phyloP scores from a whole-genome alignment of 169 alveolate genomes.

The Eimeria maxima region DNA sequence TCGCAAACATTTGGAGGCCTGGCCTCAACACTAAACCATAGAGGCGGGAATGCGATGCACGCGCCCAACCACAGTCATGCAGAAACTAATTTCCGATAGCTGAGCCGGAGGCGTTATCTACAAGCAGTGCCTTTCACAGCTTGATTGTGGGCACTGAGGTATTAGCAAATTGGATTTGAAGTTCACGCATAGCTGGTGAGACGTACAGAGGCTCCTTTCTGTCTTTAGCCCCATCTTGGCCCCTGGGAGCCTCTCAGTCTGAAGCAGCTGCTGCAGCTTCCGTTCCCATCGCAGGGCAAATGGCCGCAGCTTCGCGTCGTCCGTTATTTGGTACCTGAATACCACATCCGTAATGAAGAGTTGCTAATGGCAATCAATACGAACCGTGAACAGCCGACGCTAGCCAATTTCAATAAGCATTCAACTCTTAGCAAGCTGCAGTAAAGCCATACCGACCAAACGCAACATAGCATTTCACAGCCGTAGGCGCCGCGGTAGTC shows the following conservation, averaged over 20 bases:
- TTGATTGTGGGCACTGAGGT: neutral
- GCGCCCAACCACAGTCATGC: neutral
- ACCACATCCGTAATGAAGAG: neutral
- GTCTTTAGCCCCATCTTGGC: conserved; percentile 80
- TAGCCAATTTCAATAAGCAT: neutral
- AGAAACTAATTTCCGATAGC: neutral
- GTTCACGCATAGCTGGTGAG: neutral
- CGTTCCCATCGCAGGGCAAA: conserved; percentile 78
- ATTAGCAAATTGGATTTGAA: neutral
- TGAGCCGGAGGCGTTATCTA: no score
- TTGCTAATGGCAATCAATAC: neutral
- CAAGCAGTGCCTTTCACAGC: neutral
- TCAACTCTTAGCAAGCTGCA: neutral
- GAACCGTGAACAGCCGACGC: neutral
- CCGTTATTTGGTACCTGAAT: conserved; percentile 65
- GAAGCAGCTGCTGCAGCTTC: conserved; percentile 52
- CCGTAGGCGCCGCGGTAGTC: neutral
- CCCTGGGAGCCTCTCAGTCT: conserved; percentile 65
- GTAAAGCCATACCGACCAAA: neutral
- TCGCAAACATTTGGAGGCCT: neutral
- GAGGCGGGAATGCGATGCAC: neutral
- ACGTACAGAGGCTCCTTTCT: conserved; percentile 80
- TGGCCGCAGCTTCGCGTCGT: conserved; percentile 73
- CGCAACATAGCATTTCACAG: neutral
- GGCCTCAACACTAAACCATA: neutral